phyloP scores from a whole-genome alignment of 2,329 filamentous ascomycete species.

The Knufia fluminis region DNA sequence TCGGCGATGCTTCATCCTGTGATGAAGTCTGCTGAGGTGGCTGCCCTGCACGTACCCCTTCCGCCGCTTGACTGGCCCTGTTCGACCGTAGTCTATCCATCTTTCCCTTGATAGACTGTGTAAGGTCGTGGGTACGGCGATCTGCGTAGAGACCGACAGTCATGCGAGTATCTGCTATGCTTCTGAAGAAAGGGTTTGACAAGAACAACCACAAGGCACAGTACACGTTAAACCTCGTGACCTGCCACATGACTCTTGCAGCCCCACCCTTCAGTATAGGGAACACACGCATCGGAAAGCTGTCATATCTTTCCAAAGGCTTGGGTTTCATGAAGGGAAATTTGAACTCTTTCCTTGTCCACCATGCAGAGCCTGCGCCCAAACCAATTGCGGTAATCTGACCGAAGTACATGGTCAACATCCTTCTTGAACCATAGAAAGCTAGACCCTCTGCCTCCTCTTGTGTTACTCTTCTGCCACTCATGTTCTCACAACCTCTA shows the following conservation, averaged over 20 bases:
- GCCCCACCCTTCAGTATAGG: conserved; percentile 15
- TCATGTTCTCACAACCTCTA: conserved; percentile 15
- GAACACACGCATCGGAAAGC: conserved; percentile 15
- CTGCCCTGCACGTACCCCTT: neutral
- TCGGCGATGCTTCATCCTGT: conserved; percentile 8
- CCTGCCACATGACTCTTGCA: conserved; percentile 19
- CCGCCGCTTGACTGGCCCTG: conserved; percentile 3
- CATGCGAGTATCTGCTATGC: conserved; percentile 11
- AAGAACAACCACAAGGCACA: conserved; percentile 12
- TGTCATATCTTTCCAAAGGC: conserved; percentile 17
- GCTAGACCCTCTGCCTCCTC: conserved; percentile 20
- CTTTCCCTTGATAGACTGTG: conserved; percentile 10
- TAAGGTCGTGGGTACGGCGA: conserved; percentile 16
- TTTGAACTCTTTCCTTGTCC: conserved; percentile 18
- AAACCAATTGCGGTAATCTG: conserved; percentile 7
- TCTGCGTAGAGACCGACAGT: conserved; percentile 15
- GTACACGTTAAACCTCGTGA: conserved; percentile 18
- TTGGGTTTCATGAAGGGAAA: conserved; percentile 21
- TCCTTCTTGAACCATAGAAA: conserved; percentile 14
- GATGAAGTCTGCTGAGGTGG: neutral
- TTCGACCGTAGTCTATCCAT: conserved; percentile 12
- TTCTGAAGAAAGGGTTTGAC: conserved; percentile 12
- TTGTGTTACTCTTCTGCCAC: conserved; percentile 15
- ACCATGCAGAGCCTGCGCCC: conserved; percentile 12
- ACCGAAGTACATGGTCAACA: conserved; percentile 12